phyloP scores from a whole-genome alignment of 1,284 basidiomycete species.

The Ceratobasidium sp. region DNA sequence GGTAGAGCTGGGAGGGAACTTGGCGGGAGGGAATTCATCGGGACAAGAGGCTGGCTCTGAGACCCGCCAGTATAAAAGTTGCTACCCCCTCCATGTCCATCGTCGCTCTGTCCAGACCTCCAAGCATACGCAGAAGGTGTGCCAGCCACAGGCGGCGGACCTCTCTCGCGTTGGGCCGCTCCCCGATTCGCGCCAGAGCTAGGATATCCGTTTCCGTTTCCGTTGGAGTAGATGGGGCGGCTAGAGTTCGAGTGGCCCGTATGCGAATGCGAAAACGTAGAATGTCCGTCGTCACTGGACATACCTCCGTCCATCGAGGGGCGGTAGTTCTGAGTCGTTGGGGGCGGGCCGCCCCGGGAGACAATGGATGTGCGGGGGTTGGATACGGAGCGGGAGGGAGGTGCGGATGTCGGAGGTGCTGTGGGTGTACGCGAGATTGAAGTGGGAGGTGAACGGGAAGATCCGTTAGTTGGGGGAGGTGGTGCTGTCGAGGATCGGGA shows the following conservation, averaged over 20 bases:
- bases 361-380: not conserved
- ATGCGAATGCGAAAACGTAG: constrained; percentile 26
- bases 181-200: not conserved
- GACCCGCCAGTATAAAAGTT: constrained; percentile 44
- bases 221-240: not conserved
- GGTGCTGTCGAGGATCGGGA: constrained; percentile 22
- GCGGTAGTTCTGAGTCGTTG: constrained; percentile 13
- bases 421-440: not conserved
- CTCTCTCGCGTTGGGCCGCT: constrained; percentile 26
- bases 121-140: constrained; percentile 42
- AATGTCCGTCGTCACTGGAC: constrained; percentile 31
- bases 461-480: not conserved
- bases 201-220: not conserved
- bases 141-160: constrained; percentile 32
- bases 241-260: constrained; percentile 12
- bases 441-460: not conserved
- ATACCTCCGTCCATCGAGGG: constrained; percentile 13
- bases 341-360: not conserved
- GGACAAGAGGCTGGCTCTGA: not conserved
- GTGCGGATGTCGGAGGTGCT: not conserved
- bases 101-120: constrained; percentile 40
- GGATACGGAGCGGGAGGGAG: constrained; percentile 7
- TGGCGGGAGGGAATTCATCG: not conserved
- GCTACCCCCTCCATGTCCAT: constrained; percentile 33
- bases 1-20: constrained; percentile 1